Evolutionary conservation across 768 basidiomycete species (phyloP), one percentile per base, ranked within the genome.

Genomic region (Suillus occidentalis): DNA sequence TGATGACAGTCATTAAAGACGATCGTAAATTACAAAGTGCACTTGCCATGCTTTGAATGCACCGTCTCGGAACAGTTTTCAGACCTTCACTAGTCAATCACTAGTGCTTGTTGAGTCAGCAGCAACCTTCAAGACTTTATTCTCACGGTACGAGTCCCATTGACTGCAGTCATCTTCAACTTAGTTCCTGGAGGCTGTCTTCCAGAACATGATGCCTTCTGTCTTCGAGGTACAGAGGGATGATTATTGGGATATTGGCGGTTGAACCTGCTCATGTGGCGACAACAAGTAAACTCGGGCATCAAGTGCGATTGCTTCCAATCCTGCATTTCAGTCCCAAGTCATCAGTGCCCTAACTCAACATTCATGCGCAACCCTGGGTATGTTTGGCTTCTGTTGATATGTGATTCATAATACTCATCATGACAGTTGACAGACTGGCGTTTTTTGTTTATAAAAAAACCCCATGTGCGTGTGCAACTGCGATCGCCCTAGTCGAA

Each of bases 41-140:
- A 53, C 67, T 39, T 63, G 69, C 75, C 75, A 75, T 75, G 3
- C 59, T 20, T 12, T 57, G 36, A 39, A 25, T 55, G 12, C 20
- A n/a, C 53, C 13, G 45, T 43, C 42, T 43, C 20, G 12, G 22
- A 43, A 50, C 14, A 31, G 28, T 53, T 53, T 53, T 53, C 28
- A 28, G 14, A 25, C 14, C 12, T 31, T 16, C 16, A n/a, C n/a
- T n/a, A n/a, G n/a, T n/a, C n/a, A n/a, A n/a, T n/a, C n/a, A n/a
- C n/a, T n/a, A n/a, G n/a, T n/a, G 28, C 6, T 42, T 42, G 25
- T 40, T 59, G 40, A 59, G 40, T 59, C 40, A 59, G 39, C 58
- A 42, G 31, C 36, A 13, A 20, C 10, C 18, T 0, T 22, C 7
- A 52, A 31, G 52, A 6, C 18, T 20, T 53, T 55, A 20, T 42